phyloP scores from a whole-genome alignment of 2,329 filamentous ascomycete species.

The Fusarium dlaminii region DNA sequence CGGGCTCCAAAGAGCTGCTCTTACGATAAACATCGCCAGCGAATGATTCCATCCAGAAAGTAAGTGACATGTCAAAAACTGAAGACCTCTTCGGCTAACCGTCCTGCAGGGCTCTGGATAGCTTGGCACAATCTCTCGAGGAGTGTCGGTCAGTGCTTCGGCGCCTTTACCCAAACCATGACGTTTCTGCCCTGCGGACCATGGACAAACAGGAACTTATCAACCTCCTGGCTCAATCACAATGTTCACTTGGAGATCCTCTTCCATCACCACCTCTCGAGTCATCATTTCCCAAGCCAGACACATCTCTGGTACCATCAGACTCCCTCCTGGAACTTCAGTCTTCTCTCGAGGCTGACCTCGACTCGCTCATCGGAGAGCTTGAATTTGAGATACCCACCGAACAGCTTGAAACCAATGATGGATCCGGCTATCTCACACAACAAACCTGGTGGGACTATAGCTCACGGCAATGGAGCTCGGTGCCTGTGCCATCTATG shows the following conservation, averaged over 20 bases:
- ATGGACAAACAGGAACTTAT: slow-evolving; percentile 70
- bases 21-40: slow-evolving; percentile 82
- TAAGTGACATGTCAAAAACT: slow-evolving; percentile 52
- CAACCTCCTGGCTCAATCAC: slow-evolving; percentile 61
- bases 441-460: slow-evolving; percentile 34
- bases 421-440: slow-evolving; percentile 13
- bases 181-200: slow-evolving; percentile 60
- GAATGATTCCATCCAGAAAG: slow-evolving; percentile 82
- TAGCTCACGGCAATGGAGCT: slow-evolving; percentile 27
- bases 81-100: slow-evolving; percentile 21
- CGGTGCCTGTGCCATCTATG: slow-evolving; percentile 20
- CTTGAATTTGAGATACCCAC: slow-evolving; percentile 31
- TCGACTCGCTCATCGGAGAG: slow-evolving; percentile 33
- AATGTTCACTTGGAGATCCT: slow-evolving; percentile 52
- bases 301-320: slow-evolving; percentile 51
- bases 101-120: slow-evolving; percentile 63
- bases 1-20: slow-evolving; percentile 81
- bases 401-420: slow-evolving; percentile 23
- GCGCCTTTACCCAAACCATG: slow-evolving; percentile 68
- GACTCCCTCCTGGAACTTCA: slow-evolving; percentile 31
- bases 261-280: slow-evolving; percentile 65
- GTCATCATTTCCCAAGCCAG: slow-evolving; percentile 57
- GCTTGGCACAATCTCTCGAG: slow-evolving; percentile 70
- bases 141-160: slow-evolving; percentile 59
- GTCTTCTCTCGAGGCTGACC: slow-evolving; percentile 34